A percentile compares a stretch with the other conserved stretches of the same genome.
phyloP scores from a whole-genome alignment of 2,329 filamentous ascomycete genomes.

The Arthroderma sp. region DNA sequence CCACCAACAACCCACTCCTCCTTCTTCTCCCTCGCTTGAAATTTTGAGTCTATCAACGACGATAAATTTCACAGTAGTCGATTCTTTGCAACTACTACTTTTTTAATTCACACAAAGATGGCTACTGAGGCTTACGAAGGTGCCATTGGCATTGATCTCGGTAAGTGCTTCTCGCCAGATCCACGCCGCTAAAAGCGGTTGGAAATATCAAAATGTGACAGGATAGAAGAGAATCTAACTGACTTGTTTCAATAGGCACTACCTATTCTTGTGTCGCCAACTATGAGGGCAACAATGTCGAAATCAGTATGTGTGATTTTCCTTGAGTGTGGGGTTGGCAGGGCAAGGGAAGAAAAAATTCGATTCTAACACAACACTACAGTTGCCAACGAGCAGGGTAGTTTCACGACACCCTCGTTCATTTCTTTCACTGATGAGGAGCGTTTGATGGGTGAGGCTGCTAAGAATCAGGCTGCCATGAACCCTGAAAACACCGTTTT shows the following conservation, averaged over 20 bases:
- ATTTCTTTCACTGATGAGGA: conserved; percentile 98
- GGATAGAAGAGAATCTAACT: conserved; percentile 9
- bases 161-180: conserved; percentile 40
- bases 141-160: conserved; percentile 99
- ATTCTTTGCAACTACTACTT: too few relatives aligned
- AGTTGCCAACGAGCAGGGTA: conserved; percentile 99
- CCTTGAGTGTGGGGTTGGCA: conserved; percentile 1
- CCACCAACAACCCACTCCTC: too few relatives aligned
- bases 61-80: too few relatives aligned
- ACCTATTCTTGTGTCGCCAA: conserved; percentile 99
- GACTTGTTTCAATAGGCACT: conserved; percentile 51
- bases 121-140: conserved; percentile 97
- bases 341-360: not conserved
- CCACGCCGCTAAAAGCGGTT: conserved; percentile 6
- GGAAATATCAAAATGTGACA: not conserved
- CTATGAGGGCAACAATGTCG: conserved; percentile 98
- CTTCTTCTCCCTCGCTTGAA: too few relatives aligned
- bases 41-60: too few relatives aligned
- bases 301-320: conserved; percentile 61
- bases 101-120: conserved; percentile 46
- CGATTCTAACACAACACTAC: conserved; percentile 4
- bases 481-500: conserved; percentile 98
- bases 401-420: conserved; percentile 97
- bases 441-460: conserved; percentile 97
- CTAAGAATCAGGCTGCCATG: conserved; percentile 99